Evolutionary conservation across 306 rosid genomes (phyloP).

Genomic region (Vigna trinervia): DNA sequence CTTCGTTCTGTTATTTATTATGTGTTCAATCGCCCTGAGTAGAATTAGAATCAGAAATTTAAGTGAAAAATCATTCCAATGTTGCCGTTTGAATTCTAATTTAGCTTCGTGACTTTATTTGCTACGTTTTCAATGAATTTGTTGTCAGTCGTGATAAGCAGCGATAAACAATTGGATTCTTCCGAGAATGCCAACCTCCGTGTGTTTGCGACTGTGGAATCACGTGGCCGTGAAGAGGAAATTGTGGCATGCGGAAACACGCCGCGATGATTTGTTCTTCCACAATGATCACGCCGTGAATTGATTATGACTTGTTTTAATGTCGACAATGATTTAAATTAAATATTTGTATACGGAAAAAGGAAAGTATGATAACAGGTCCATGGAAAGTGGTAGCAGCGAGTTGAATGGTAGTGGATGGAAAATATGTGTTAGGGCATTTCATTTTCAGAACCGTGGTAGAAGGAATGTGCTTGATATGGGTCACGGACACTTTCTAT

Average conservation of each 20-base stretch:
- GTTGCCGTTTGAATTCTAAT: not conserved
- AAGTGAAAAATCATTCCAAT: not conserved
- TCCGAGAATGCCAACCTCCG: not conserved
- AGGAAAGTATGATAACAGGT: not conserved
- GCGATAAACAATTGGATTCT: not conserved
- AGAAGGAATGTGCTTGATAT: not conserved
- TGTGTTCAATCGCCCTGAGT: not conserved
- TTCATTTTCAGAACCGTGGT: not conserved
- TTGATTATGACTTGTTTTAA: not conserved
- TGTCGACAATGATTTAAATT: not conserved
- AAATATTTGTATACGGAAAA: not conserved
- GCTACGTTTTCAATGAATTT: not conserved
- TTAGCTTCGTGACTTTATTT: too few relatives aligned
- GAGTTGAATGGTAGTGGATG: not conserved
- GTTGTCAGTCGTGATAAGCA: not conserved
- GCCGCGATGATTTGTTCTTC: too few relatives aligned
- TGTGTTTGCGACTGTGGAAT: not conserved
- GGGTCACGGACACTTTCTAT: too few relatives aligned
- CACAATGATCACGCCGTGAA: not conserved
- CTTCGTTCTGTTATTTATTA: not conserved
- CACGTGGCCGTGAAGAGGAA: not conserved
- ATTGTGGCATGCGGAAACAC: not conserved
- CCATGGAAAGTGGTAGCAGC: not conserved
- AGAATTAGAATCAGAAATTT: conserved; percentile 4
- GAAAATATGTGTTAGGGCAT: not conserved